phyloP scores from a whole-genome alignment of 2,329 filamentous ascomycete species.

The Colletotrichum sp. region DNA sequence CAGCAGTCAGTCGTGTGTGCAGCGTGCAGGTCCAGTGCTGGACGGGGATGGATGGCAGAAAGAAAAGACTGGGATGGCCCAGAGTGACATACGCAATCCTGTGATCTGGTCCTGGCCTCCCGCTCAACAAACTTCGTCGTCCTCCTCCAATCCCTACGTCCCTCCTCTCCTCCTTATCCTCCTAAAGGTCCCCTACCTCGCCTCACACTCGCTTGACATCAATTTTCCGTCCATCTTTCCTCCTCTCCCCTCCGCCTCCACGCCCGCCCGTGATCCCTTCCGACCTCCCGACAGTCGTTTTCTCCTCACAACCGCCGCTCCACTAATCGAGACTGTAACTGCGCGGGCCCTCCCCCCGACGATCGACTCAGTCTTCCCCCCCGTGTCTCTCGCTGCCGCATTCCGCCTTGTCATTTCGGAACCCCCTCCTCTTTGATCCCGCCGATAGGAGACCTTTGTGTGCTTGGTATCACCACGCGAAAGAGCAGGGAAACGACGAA shows the following conservation, averaged over 20 bases:
- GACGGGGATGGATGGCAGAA: background rate
- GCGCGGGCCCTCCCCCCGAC: background rate
- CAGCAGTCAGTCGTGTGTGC: background rate
- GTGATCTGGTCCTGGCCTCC: background rate
- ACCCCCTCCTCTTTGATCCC: background rate
- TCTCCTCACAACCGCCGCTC: background rate
- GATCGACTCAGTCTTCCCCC: background rate
- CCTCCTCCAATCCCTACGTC: background rate
- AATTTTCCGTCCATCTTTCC: background rate
- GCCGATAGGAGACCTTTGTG: background rate
- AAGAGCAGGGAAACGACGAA: background rate
- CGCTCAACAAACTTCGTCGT: constrained; percentile 7
- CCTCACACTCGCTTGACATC: background rate
- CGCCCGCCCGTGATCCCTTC: background rate
- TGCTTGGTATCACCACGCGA: background rate
- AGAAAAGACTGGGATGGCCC: constrained; percentile 7
- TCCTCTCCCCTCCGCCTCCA: background rate
- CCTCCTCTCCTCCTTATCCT: background rate
- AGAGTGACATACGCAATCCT: constrained; percentile 22
- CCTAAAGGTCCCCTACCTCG: background rate
- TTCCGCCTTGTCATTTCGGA: background rate
- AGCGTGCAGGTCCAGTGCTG: background rate
- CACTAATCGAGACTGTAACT: background rate
- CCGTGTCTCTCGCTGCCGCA: constrained; percentile 1
- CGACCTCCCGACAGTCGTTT: constrained; percentile 1